Conservation (phyloP, 2,329 filamentous ascomycete species). For the Trematosphaeria pertusa region DNA sequence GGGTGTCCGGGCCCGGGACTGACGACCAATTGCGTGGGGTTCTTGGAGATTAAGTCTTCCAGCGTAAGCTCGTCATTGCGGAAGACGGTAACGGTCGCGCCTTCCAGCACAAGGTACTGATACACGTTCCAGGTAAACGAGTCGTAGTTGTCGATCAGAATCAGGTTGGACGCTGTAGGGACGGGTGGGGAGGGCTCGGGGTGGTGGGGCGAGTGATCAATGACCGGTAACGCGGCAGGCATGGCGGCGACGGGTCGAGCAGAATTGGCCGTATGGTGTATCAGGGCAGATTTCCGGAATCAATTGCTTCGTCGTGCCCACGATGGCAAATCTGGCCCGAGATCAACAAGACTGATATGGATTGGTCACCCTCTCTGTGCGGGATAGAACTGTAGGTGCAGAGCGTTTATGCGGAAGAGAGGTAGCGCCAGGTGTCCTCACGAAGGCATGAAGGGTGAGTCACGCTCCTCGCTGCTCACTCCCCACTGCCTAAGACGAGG, state of each 20-base stretch:
- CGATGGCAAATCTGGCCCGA: too few species aligned
- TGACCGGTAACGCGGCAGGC: conserved; percentile 58
- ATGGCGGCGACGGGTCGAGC: conserved; percentile 8
- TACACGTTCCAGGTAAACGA: conserved; percentile 99
- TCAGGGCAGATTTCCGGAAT: not conserved
- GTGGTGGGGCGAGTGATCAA: conserved; percentile 88
- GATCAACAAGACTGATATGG: too few species aligned
- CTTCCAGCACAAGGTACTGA: conserved; percentile 96
- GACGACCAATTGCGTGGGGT: conserved; percentile 92
- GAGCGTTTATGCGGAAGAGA: too few species aligned
- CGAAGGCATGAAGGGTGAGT: too few species aligned
- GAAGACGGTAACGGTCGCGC: conserved; percentile 86
- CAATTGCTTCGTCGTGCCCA: too few species aligned
- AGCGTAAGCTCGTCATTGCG: conserved; percentile 92
- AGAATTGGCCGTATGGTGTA: too few species aligned
- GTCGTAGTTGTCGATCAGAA: conserved; percentile 99
- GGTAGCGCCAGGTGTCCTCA: too few species aligned
- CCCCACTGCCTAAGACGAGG: too few species aligned
- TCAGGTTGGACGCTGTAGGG: conserved; percentile 82
- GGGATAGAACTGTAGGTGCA: too few species aligned
- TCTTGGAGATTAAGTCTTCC: conserved; percentile 80
- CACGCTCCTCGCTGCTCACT: too few species aligned
- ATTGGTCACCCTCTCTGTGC: too few species aligned
- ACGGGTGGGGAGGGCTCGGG: conserved; percentile 76
- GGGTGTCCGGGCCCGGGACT: conserved; percentile 96